Base-by-base conservation (phyloP, 2,329 filamentous ascomycete species). In the Calonectria fujianensis region DNA sequence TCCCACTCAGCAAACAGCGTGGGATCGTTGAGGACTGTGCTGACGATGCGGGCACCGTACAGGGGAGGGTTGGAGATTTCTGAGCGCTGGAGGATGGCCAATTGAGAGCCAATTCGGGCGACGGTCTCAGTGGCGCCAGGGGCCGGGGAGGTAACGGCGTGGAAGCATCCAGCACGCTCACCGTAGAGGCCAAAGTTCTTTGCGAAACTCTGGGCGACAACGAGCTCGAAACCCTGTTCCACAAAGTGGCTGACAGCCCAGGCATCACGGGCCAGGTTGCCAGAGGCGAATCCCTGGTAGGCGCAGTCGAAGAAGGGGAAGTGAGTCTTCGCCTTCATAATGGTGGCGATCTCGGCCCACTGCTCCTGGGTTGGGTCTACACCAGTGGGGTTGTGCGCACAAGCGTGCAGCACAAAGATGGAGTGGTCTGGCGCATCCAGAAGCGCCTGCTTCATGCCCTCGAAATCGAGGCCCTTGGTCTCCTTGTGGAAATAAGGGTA, bases 281-380 rank as follows among this genome's bases (percentile, higher is more conserved):
- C 97, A 0, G 97, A 98, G 4, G 97, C 97, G 84, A 99, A 99
- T 72, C 97, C 96, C 87, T 98, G 97, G 89, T 99, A 99, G 72
- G 97, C 97, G 78, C 92, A 95, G 89, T 99, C 97, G 87, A 99
- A 98, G 91, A 99, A 98, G 82, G 97, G 96, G 88, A 99, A 98
- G 86, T 97, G 96, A 77, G 91, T 91, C 87, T 94, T 95, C 82
- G 91, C 86, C 81, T 91, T 91, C 85, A 98, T 93, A 57, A 98
- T 86, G 54, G 89, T 85, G 68, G 96, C 96, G 76, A 99, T 92
- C 87, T 97, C 91, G 85, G 94, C 95, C 97, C 97, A 99, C 88
- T 99, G 97, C 69, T 96, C 95, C 79, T 94, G 90, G 27, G 96
- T 98, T 10, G 96, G 96, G 86, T 99, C 97, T 77, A 99, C 96